Percentiles rank a stretch among this genome's conserved stretches.
Evolutionary conservation across 2,329 filamentous ascomycete species (phyloP).

Genomic region (Cordyceps farinosa): DNA sequence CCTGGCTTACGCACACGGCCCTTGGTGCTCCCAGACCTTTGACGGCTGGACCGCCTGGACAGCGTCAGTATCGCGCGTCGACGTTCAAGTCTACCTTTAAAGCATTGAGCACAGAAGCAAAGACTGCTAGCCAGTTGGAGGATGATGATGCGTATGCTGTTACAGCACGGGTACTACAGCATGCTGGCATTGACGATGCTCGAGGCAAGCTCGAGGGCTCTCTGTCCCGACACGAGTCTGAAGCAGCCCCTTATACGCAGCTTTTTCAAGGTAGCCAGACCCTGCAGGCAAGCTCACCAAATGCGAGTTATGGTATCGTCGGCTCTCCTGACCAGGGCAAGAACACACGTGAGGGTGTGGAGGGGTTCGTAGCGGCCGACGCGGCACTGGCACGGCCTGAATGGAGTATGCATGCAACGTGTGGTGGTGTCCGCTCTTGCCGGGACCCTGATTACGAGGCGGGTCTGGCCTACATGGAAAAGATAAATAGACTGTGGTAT

Average conservation of each 20-base stretch:
- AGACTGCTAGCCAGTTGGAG: slow-evolving; percentile 23
- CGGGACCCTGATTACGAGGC: slow-evolving; percentile 5
- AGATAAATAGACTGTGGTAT: slow-evolving; percentile 33
- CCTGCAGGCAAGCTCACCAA: neutral
- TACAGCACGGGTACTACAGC: slow-evolving; percentile 23
- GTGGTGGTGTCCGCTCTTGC: neutral
- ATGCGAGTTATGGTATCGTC: slow-evolving; percentile 1
- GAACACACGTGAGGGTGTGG: neutral
- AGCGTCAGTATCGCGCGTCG: slow-evolving; percentile 46
- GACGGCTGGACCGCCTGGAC: slow-evolving; percentile 53
- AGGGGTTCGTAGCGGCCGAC: neutral
- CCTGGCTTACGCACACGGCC: slow-evolving; percentile 29
- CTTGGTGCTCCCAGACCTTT: slow-evolving; percentile 47
- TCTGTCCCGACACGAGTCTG: slow-evolving; percentile 18
- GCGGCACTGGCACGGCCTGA: neutral
- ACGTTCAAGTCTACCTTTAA: slow-evolving; percentile 39
- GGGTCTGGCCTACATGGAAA: slow-evolving; percentile 5
- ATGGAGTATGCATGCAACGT: neutral
- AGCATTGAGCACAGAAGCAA: slow-evolving; percentile 28
- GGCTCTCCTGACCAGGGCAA: neutral
- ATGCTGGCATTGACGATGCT: slow-evolving; percentile 24
- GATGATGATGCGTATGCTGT: slow-evolving; percentile 26
- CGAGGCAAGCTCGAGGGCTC: slow-evolving; percentile 1
- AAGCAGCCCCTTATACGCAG: slow-evolving; percentile 9
- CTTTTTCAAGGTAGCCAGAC: slow-evolving; percentile 15